These are phyloP conservation scores for Cymbidium sinense DNA, from an alignment of 106 monocot species.

Conservation along the genomic window DNA sequence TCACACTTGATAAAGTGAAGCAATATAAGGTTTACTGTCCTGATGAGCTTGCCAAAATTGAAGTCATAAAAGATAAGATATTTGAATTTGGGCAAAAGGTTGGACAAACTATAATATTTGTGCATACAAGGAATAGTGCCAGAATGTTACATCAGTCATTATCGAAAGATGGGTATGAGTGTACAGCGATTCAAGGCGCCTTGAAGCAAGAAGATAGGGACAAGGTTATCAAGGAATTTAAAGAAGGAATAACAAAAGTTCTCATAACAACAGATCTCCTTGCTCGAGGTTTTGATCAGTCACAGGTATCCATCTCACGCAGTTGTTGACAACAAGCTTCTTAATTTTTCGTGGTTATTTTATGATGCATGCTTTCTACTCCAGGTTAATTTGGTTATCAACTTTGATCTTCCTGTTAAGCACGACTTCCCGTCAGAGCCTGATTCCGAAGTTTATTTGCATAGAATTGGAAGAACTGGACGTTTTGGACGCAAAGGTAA, in stretches of 20 bases:
- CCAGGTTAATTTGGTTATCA: constrained; percentile 92
- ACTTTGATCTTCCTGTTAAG: constrained; percentile 87
- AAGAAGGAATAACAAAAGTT: constrained; percentile 78
- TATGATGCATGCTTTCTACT: neutral
- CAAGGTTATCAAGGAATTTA: constrained; percentile 81
- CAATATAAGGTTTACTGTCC: constrained; percentile 86
- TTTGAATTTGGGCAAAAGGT: constrained; percentile 86
- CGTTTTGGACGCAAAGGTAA: constrained; percentile 95
- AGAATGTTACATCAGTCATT: constrained; percentile 52
- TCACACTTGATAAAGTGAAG: constrained; percentile 74
- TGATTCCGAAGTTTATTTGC: constrained; percentile 91
- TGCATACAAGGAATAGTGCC: constrained; percentile 76
- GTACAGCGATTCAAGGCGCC: constrained; percentile 90
- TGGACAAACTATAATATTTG: constrained; percentile 95
- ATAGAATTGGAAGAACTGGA: constrained; percentile 91
- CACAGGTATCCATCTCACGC: constrained; percentile 43
- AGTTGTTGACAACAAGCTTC: neutral
- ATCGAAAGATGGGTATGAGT: constrained; percentile 69
- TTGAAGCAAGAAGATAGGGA: constrained; percentile 70
- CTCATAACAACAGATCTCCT: constrained; percentile 91
- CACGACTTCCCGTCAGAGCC: constrained; percentile 44
- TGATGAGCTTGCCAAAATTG: constrained; percentile 75
- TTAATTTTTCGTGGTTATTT: neutral
- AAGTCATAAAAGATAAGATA: constrained; percentile 79
- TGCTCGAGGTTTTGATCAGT: constrained; percentile 92